Base-by-base conservation (phyloP, 768 basidiomycete genomes). In the Grammothele lineata region DNA sequence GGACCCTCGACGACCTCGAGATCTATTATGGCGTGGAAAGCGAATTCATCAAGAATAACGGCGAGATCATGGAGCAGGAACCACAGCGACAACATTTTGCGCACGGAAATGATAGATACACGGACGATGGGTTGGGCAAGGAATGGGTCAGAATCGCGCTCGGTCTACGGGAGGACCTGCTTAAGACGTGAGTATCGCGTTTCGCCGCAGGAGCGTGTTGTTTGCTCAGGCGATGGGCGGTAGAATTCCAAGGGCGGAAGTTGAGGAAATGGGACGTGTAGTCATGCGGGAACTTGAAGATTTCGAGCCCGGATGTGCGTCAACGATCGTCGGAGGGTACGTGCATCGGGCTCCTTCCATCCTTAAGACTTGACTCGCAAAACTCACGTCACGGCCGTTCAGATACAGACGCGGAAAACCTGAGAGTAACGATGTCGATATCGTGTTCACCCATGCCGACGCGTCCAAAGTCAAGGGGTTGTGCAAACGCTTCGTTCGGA, bases 401-500 rank as follows among this genome's bases (percentile, higher is more conserved):
- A 92, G 92, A 5, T 90, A 93, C 66, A 80, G 94, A 23, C 70
- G 93, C 45, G 93, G 93, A 1, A 95, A 95, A 62, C 58, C 67
- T 3, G 66, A 80, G 50, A 89, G 85, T 58, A 89, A 86, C 57
- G 93, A 96, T 60, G 82, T 92, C 24, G 93, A 97, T 58, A 86
- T 97, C 46, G 79, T 96, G 1, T 85, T 95, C 60, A 87, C 83
- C 27, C 88, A 93, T 58, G 70, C 77, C 0, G 74, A 81, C 52
- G 69, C 59, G 23, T 65, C 62, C 8, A 71, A 75, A 37, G 73
- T 85, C n/a, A 79, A 76, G 48, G 81, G 76, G 3, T 69, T 92
- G 1, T 80, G 83, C 55, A 72, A 76, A 48, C 74, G 67, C 47
- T 65, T 94, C 5, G 71, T 88, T 10, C 69, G 69, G 34, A 67